A percentile compares a stretch with the other conserved stretches of the same genome.
These are phyloP conservation scores for Pseudopyricularia javanii DNA, from an alignment of 2,329 filamentous ascomycete genomes.

Conservation along the genomic window DNA sequence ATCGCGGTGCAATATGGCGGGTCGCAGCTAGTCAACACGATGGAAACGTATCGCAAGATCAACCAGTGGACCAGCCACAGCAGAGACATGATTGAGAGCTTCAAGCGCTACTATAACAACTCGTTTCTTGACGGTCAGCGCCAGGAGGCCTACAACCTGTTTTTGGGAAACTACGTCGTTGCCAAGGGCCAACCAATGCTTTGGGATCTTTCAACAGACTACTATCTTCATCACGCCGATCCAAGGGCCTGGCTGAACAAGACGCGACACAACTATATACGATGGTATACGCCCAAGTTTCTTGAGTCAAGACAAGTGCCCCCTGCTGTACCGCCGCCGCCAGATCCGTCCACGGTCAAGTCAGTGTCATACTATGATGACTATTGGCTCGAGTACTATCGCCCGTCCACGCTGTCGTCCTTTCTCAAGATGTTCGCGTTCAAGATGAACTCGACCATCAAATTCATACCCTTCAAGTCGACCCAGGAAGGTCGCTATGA, in stretches of 20 bases:
- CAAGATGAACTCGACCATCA: conserved; percentile 81
- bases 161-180: conserved; percentile 92
- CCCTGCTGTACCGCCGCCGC: conserved; percentile 35
- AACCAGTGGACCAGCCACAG: conserved; percentile 98
- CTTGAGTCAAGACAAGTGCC: conserved; percentile 53
- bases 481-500: conserved; percentile 67
- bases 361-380: conserved; percentile 63
- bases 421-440: conserved; percentile 88
- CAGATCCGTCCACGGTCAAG: conserved; percentile 12
- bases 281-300: conserved; percentile 72
- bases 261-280: conserved; percentile 57
- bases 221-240: conserved; percentile 86
- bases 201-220: conserved; percentile 91
- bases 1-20: conserved; percentile 97
- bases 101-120: conserved; percentile 98
- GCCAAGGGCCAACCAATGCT: conserved; percentile 81
- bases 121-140: conserved; percentile 91
- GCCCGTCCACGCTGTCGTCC: conserved; percentile 74
- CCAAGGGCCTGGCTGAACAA: conserved; percentile 57
- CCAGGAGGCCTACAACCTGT: conserved; percentile 95
- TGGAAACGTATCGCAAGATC: conserved; percentile 98
- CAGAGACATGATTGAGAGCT: conserved; percentile 96
- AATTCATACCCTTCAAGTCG: conserved; percentile 66
- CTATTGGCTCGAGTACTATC: conserved; percentile 96
- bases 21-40: conserved; percentile 95